These are phyloP conservation scores for Hypoxylon sp. DNA, from an alignment of 2,329 filamentous ascomycete species.

Conservation along the genomic window DNA sequence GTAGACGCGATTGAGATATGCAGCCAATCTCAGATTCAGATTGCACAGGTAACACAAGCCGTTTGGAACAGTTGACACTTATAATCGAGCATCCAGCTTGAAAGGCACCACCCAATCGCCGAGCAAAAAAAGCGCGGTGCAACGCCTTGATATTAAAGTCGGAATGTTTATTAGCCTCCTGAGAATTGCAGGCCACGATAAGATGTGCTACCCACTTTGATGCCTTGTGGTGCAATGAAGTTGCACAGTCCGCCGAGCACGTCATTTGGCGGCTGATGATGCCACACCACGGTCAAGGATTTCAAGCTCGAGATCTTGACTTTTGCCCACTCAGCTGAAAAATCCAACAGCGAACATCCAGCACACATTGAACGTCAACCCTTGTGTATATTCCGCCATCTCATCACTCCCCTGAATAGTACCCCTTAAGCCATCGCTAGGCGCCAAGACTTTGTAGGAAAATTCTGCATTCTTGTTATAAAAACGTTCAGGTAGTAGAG, in stretches of 20 bases:
- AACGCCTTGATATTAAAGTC: neutral
- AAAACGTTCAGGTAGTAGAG: neutral
- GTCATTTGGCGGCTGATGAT: constrained; percentile 40
- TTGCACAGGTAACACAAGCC: neutral
- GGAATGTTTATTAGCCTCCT: neutral
- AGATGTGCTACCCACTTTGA: constrained; percentile 18
- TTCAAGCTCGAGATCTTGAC: neutral
- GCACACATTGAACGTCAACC: neutral
- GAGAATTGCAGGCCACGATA: constrained; percentile 5
- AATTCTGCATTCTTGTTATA: neutral
- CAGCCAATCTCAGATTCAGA: neutral
- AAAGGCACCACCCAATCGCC: neutral
- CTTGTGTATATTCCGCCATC: neutral
- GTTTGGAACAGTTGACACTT: neutral
- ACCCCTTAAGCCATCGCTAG: neutral
- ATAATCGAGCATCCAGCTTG: neutral
- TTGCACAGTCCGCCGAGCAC: constrained; percentile 34
- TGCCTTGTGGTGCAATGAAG: constrained; percentile 25
- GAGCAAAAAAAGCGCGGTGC: neutral
- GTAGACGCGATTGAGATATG: neutral
- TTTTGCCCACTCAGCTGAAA: neutral
- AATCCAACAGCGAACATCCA: neutral
- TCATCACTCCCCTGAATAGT: neutral
- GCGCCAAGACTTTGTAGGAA: neutral
- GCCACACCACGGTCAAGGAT: constrained; percentile 26